These are phyloP conservation scores for Solanum hybrid DNA, from an alignment of 305 asterid species.

Conservation along the genomic window DNA sequence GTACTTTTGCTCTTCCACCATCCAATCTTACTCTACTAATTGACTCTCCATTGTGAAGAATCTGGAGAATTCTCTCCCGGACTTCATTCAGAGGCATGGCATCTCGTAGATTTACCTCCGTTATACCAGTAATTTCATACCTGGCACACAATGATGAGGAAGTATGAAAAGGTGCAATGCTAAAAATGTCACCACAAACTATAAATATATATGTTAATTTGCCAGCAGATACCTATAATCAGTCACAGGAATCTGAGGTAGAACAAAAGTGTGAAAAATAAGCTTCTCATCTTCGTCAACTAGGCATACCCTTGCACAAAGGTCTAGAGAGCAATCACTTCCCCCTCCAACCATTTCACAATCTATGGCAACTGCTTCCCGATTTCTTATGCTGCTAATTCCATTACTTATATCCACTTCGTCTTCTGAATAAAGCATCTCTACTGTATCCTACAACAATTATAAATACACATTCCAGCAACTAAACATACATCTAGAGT, in stretches of 20 bases:
- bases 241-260: slow-evolving; percentile 36
- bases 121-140: slow-evolving; percentile 41
- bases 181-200: not conserved
- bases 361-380: slow-evolving; percentile 36
- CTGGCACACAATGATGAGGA: slow-evolving; percentile 15
- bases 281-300: slow-evolving; percentile 36
- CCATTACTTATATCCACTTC: slow-evolving; percentile 9
- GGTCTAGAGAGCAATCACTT: slow-evolving; percentile 44
- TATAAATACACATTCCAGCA: not conserved
- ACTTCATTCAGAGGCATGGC: slow-evolving; percentile 45
- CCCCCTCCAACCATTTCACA: slow-evolving; percentile 59
- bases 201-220: not conserved
- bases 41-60: slow-evolving; percentile 40
- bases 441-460: slow-evolving; percentile 16
- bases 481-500: not conserved
- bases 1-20: slow-evolving; percentile 39
- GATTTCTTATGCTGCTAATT: slow-evolving; percentile 4
- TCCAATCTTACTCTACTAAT: slow-evolving; percentile 24
- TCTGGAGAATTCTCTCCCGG: slow-evolving; percentile 26
- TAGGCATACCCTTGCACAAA: slow-evolving; percentile 44
- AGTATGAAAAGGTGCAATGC: not conserved
- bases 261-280: slow-evolving; percentile 37
- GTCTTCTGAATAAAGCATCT: slow-evolving; percentile 10
- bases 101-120: slow-evolving; percentile 35
- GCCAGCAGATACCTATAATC: slow-evolving; percentile 28